Evolutionary conservation across 805 yeast genomes (phyloP), one percentile per base, ranked within the genome.

Genomic region (Naumovozyma baii): DNA sequence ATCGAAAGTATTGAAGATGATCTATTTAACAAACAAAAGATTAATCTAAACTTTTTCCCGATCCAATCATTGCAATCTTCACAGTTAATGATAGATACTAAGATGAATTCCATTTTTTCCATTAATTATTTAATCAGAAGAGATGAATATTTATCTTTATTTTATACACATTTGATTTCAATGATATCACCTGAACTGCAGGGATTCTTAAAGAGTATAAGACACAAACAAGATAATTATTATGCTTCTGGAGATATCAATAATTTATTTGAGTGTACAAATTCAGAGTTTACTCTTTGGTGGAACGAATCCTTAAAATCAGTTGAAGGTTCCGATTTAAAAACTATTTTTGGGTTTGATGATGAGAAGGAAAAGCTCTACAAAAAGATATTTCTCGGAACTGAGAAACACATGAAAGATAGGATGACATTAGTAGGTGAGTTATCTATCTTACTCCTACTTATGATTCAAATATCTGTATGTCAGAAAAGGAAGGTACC

Each of bases 71-170:
- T 22, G 10, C 26, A 22, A 22, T 7, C 9, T 22, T 10, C 7
- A 22, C 26, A 22, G 10, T 22, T 22, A 10, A 7, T 22, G 7
- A 7, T 22, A 22, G 10, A 10, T 7, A 10, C 7, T 10, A 22
- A 22, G 10, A 22, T 22, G 7, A 54, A 52, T 40, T 42, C 51
- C n/a, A 42, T 52, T 2, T 57, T 52, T 36, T 42, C 50, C 18
- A 42, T 39, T 15, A 45, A 46, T 19, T 51, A 47, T 32, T 39
- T 57, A 28, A 44, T 49, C 17, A 41, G 45, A 17, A 51, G 56
- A 26, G 61, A 57, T 39, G 43, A 40, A 17, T 54, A 37, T 31
- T 40, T 55, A n/a, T 45, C 47, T 22, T 7, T 7, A 7, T 22
- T 22, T 22, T 22, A 22, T 10, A 22, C 7, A 7, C 9, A 22